Evolutionary conservation across 345 rosid species (phyloP).

Genomic region (Euphorbia tirucalli): DNA sequence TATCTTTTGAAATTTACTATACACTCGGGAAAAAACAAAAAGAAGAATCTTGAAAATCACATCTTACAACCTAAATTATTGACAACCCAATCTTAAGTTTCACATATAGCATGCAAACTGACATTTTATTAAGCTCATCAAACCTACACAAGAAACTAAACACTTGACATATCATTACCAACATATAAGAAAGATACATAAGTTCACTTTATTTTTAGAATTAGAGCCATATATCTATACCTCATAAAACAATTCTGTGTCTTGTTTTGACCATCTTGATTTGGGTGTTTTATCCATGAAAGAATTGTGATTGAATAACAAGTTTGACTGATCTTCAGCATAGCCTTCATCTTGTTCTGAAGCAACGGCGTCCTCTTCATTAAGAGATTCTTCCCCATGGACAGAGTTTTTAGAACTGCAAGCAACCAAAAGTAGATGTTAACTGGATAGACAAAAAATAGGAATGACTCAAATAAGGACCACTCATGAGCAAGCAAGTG

Average conservation of each 20-base stretch:
- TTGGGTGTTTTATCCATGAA: conserved; percentile 61
- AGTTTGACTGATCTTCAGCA: conserved; percentile 23
- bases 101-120: not conserved
- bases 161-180: not conserved
- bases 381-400: conserved; percentile 35
- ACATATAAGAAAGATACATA: not conserved
- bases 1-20: not conserved
- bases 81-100: not conserved
- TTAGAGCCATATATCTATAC: conserved; percentile 25
- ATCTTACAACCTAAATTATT: too few relatives aligned
- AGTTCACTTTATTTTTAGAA: not conserved
- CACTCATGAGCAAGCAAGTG: not conserved
- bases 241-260: conserved; percentile 79
- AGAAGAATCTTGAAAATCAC: not conserved
- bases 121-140: not conserved
- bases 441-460: conserved; percentile 1
- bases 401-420: conserved; percentile 40
- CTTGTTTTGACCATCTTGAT: conserved; percentile 75
- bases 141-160: not conserved
- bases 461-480: not conserved
- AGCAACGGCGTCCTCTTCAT: conserved; percentile 35
- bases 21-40: not conserved
- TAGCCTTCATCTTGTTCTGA: conserved; percentile 34
- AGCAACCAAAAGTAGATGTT: not conserved
- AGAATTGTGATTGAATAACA: conserved; percentile 59